Evolutionary conservation across 768 basidiomycete species (phyloP), one percentile per base, ranked within the genome.

Genomic region (Boletus rex-veris): DNA sequence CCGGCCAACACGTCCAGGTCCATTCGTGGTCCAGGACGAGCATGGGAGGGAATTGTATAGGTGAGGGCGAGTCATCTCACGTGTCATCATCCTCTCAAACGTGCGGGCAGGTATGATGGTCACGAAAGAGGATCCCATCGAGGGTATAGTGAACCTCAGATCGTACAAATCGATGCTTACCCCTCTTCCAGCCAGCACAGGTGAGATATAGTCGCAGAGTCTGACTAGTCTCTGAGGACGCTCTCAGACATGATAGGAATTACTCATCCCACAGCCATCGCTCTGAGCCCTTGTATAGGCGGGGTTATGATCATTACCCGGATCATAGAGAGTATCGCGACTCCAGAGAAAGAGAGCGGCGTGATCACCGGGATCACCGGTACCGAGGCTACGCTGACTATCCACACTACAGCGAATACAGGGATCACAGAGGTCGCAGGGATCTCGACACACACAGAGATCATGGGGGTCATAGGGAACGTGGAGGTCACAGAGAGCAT

Each of bases 1-100:
- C 21, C 58, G 60, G 19, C 43, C 66, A 31, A 50, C 61, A 14
- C 69, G 69, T 31, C 60, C 67, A 26, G 74, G 73, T 26, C 80
- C 82, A 4, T 77, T 79, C 45, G 68, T 82, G n/a, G 77, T 86
- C 28, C 77, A 84, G 57, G 84, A 86, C 59, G 78, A 80, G 52
- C 66, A 77, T 52, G 84, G 85, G 14, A 75, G 72, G 41, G 82
- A 84, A 52, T 61, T 86, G 33, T 84, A 82, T 61, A 75, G 79
- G 84, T 85, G 48, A 56, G 52, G 2, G 9, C n/a, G 18, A 49
- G 16, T 37, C 15, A 2, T 50, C 42, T 43, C 35, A 9, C 4
- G 14, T 8, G 10, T 18, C 38, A 11, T 33, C 36, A 21, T 7
- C 48, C 10, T 48, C 45, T 64, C 30, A 62, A 40, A 14, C 28